Conservation (phyloP, 2,329 filamentous ascomycete species). For the Phaeophleospora eucalypticola region DNA sequence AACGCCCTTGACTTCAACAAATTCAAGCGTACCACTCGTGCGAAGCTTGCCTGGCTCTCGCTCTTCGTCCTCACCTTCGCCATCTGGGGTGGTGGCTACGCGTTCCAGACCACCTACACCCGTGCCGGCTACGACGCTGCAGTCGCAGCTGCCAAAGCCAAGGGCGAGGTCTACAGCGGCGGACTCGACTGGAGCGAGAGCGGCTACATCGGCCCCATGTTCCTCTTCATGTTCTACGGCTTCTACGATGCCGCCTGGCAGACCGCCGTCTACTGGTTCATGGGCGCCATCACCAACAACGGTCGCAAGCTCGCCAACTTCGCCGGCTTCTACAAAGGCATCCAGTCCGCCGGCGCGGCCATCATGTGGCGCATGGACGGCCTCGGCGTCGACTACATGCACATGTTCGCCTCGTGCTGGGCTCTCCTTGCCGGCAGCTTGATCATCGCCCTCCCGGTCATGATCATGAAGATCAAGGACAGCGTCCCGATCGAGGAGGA, state of each 20-base stretch:
- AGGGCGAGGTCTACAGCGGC: conserved; percentile 16
- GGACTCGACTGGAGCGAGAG: conserved; percentile 62
- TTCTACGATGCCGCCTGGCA: conserved; percentile 90
- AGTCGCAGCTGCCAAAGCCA: conserved; percentile 13
- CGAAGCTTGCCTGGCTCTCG: conserved; percentile 58
- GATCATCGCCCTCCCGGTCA: conserved; percentile 71
- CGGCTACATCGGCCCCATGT: conserved; percentile 73
- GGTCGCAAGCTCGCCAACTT: conserved; percentile 88
- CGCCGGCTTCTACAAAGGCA: conserved; percentile 83
- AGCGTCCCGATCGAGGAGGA: conserved; percentile 78
- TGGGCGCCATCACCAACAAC: conserved; percentile 91
- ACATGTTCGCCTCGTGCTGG: conserved; percentile 73
- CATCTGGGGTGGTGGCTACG: conserved; percentile 80
- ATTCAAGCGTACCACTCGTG: conserved; percentile 62
- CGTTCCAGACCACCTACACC: conserved; percentile 63
- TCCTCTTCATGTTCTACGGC: conserved; percentile 86
- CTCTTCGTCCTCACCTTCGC: conserved; percentile 69
- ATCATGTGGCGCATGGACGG: conserved; percentile 70
- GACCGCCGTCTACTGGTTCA: conserved; percentile 89
- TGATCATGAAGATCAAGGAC: conserved; percentile 75
- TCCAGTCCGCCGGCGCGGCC: conserved; percentile 81
- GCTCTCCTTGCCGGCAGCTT: conserved; percentile 69
- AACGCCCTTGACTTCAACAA: conserved; percentile 59
- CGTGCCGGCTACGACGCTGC: conserved; percentile 29
- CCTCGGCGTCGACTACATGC: conserved; percentile 59